Conservation (phyloP, 208 protist species). For the Crithidia sp. region DNA sequence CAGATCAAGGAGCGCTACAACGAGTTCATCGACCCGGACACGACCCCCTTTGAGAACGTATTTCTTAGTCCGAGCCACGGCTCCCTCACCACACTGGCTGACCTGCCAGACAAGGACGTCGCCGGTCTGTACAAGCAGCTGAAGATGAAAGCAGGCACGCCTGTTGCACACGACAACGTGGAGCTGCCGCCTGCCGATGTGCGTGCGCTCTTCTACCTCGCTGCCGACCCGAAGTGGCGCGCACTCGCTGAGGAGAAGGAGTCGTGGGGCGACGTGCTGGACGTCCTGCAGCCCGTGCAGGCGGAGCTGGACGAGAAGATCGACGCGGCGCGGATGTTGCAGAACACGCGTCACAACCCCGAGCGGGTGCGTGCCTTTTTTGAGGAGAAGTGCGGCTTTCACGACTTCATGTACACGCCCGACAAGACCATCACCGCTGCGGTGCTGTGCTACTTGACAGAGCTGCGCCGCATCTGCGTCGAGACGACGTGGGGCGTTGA, state of each 20-base stretch:
- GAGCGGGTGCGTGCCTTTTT: slow-evolving; percentile 81
- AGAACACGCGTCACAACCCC: slow-evolving; percentile 79
- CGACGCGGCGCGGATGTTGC: slow-evolving; percentile 78
- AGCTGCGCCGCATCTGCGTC: slow-evolving; percentile 69
- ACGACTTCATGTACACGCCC: slow-evolving; percentile 88
- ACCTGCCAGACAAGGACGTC: slow-evolving; percentile 60
- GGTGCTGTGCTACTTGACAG: slow-evolving; percentile 75
- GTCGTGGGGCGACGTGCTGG: slow-evolving; percentile 73
- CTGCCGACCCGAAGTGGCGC: slow-evolving; percentile 49
- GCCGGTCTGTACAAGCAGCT: slow-evolving; percentile 61
- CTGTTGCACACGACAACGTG: slow-evolving; percentile 40
- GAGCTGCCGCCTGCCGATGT: slow-evolving; percentile 66
- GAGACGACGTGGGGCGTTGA: slow-evolving; percentile 77
- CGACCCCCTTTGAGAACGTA: slow-evolving; percentile 58
- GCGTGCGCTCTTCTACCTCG: slow-evolving; percentile 82
- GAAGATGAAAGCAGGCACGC: slow-evolving; percentile 50
- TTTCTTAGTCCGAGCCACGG: slow-evolving; percentile 78
- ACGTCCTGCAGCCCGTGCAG: slow-evolving; percentile 46
- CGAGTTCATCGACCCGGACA: slow-evolving; percentile 85
- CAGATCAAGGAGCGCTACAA: slow-evolving; percentile 87
- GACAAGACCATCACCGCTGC: slow-evolving; percentile 88
- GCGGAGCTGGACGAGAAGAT: slow-evolving; percentile 75
- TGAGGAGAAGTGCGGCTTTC: slow-evolving; percentile 91
- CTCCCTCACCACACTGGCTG: slow-evolving; percentile 63
- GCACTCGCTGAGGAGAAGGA: slow-evolving; percentile 32